These are phyloP conservation scores for Penicillium rolfsii DNA, from an alignment of 2,329 filamentous ascomycete species.

Conservation along the genomic window DNA sequence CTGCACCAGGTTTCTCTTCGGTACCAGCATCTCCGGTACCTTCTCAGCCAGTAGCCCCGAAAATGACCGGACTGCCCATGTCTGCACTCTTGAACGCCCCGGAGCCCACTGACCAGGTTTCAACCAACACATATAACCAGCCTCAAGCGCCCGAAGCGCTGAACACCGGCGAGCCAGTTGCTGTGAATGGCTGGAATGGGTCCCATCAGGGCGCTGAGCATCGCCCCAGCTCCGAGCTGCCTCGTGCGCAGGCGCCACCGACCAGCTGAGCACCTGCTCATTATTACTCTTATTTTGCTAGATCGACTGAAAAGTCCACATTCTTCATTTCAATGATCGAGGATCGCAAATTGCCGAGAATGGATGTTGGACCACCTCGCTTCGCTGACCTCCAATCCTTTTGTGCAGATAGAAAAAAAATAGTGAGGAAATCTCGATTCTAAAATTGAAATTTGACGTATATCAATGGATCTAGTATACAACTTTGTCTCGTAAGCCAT, in stretches of 20 bases:
- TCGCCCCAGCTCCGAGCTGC: constrained; percentile 1
- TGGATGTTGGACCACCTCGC: background rate
- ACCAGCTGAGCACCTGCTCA: background rate
- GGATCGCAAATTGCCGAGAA: constrained; percentile 9
- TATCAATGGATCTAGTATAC: background rate
- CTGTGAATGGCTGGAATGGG: constrained; percentile 15
- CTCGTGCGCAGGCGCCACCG: constrained; percentile 6
- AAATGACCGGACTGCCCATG: constrained; percentile 7
- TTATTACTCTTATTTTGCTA: background rate
- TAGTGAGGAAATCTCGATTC: no score
- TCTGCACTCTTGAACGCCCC: background rate
- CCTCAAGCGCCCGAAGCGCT: constrained; percentile 2
- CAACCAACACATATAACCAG: background rate
- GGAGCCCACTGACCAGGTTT: background rate
- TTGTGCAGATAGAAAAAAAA: background rate
- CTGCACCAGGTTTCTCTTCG: background rate
- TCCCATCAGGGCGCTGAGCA: constrained; percentile 5
- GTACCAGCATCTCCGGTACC: background rate
- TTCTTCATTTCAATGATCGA: background rate
- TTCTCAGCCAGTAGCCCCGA: constrained; percentile 6
- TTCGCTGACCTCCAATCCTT: background rate
- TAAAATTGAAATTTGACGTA: background rate
- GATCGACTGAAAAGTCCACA: background rate
- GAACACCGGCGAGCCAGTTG: constrained; percentile 1
- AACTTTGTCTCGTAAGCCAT: background rate